Evolutionary conservation across 1,284 basidiomycete species (phyloP).

Genomic region (Termitomyces sp.): DNA sequence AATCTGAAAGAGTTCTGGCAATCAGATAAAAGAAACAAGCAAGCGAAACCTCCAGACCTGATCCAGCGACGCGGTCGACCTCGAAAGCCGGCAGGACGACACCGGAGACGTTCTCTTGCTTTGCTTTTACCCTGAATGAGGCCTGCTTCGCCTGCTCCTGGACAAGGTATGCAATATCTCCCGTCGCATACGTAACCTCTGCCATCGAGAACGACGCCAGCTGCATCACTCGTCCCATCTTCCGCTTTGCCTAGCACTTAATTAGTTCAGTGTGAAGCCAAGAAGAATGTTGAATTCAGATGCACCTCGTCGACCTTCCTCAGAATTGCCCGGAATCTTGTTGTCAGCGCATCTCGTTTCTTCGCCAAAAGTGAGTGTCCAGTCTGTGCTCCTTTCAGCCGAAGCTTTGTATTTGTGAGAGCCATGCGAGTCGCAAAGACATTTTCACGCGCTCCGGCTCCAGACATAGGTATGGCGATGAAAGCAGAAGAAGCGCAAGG

Average conservation of each 20-base stretch:
- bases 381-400: slow-evolving; percentile 95
- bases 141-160: slow-evolving; percentile 91
- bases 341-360: slow-evolving; percentile 94
- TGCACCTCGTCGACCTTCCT: slow-evolving; percentile 91
- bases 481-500: too few relatives aligned
- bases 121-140: slow-evolving; percentile 89
- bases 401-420: slow-evolving; percentile 88
- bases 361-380: slow-evolving; percentile 96
- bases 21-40: neutral
- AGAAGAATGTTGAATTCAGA: slow-evolving; percentile 6
- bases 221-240: slow-evolving; percentile 99
- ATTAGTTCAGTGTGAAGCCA: slow-evolving; percentile 14
- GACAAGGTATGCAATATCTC: slow-evolving; percentile 94
- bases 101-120: slow-evolving; percentile 98
- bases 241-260: slow-evolving; percentile 80
- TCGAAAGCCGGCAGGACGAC: slow-evolving; percentile 97
- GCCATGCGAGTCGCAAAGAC: slow-evolving; percentile 95
- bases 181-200: slow-evolving; percentile 96
- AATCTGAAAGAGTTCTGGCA: slow-evolving; percentile 51
- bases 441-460: slow-evolving; percentile 83
- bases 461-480: slow-evolving; percentile 59
- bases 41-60: slow-evolving; percentile 47
- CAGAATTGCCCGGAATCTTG: slow-evolving; percentile 86
- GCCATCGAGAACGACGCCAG: slow-evolving; percentile 97
- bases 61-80: slow-evolving; percentile 77